A percentile compares a stretch with the other conserved stretches of the same genome.
These are phyloP conservation scores for Verticillium albo-atrum DNA, from an alignment of 2,329 filamentous ascomycete species.

Conservation along the genomic window DNA sequence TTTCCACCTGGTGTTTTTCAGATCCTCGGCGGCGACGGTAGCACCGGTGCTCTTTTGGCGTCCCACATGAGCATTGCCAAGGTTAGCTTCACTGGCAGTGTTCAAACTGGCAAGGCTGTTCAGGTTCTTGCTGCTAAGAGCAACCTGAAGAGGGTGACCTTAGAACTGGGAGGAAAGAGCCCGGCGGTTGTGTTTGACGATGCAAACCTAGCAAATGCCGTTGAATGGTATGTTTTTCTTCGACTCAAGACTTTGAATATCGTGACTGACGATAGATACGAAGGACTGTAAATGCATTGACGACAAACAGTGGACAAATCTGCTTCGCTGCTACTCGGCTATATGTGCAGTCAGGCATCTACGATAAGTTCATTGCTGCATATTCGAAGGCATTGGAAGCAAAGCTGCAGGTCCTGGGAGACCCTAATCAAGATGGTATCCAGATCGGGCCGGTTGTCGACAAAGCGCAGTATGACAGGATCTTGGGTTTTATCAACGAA, in stretches of 20 bases:
- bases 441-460: slow-evolving; percentile 55
- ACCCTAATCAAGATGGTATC: slow-evolving; percentile 54
- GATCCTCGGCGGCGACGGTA: slow-evolving; percentile 35
- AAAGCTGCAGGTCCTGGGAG: slow-evolving; percentile 51
- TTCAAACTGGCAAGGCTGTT: slow-evolving; percentile 62
- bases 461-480: slow-evolving; percentile 39
- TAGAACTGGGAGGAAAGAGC: slow-evolving; percentile 68
- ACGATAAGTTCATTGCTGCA: slow-evolving; percentile 53
- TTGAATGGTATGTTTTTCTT: slow-evolving; percentile 16
- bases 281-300: slow-evolving; percentile 36
- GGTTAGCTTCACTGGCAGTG: slow-evolving; percentile 67
- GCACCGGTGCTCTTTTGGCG: slow-evolving; percentile 19
- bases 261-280: too few relatives aligned
- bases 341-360: slow-evolving; percentile 59
- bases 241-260: too few relatives aligned
- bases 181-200: slow-evolving; percentile 63
- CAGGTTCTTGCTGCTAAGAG: slow-evolving; percentile 55
- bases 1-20: slow-evolving; percentile 40
- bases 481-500: slow-evolving; percentile 36
- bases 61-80: slow-evolving; percentile 37
- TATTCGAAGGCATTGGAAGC: slow-evolving; percentile 58
- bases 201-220: slow-evolving; percentile 58
- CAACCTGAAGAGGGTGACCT: slow-evolving; percentile 66
- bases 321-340: slow-evolving; percentile 71
- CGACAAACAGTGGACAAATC: slow-evolving; percentile 69